These are phyloP conservation scores for Coemansia sp. DNA, from an alignment of 192 early-diverging fungal species.

Conservation along the genomic window DNA sequence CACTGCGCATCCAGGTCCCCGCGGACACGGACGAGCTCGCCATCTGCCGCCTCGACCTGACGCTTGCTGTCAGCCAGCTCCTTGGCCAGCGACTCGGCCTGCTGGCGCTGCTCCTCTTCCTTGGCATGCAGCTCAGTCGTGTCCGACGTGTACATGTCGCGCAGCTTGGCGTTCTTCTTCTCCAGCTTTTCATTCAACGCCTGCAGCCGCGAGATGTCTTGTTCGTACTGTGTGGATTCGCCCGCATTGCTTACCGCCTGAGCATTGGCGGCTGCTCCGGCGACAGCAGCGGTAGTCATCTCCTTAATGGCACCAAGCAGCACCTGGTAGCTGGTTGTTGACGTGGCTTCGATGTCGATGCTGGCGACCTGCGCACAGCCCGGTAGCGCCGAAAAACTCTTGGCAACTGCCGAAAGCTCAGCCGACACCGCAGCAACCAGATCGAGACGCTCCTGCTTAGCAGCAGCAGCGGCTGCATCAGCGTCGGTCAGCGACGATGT, in stretches of 20 bases:
- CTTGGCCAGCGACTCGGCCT: slow-evolving; percentile 20
- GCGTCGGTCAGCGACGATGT: neutral
- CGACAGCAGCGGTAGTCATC: slow-evolving; percentile 3
- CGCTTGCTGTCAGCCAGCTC: slow-evolving; percentile 12
- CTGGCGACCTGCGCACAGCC: slow-evolving; percentile 8
- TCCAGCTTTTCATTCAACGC: slow-evolving; percentile 42
- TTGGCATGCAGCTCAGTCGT: slow-evolving; percentile 37
- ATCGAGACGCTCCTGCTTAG: neutral
- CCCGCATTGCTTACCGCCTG: neutral
- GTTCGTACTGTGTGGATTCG: slow-evolving; percentile 10
- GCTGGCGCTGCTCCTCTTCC: slow-evolving; percentile 42
- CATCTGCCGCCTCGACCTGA: neutral
- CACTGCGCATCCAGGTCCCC: slow-evolving; percentile 18
- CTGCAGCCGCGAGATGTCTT: slow-evolving; percentile 19
- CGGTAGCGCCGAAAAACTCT: slow-evolving; percentile 11
- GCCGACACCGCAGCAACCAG: neutral
- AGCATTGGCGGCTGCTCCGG: neutral
- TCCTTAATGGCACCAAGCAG: slow-evolving; percentile 4
- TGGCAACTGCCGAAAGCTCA: slow-evolving; percentile 6
- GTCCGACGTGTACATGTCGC: slow-evolving; percentile 46
- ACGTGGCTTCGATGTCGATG: neutral
- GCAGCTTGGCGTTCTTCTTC: slow-evolving; percentile 40
- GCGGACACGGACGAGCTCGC: slow-evolving; percentile 15
- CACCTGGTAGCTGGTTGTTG: neutral
- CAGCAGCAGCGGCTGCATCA: neutral